Evolutionary conservation across 2,329 filamentous ascomycete genomes (phyloP), one percentile per base, ranked within the genome.

Genomic region (Cercospora citrullina): DNA sequence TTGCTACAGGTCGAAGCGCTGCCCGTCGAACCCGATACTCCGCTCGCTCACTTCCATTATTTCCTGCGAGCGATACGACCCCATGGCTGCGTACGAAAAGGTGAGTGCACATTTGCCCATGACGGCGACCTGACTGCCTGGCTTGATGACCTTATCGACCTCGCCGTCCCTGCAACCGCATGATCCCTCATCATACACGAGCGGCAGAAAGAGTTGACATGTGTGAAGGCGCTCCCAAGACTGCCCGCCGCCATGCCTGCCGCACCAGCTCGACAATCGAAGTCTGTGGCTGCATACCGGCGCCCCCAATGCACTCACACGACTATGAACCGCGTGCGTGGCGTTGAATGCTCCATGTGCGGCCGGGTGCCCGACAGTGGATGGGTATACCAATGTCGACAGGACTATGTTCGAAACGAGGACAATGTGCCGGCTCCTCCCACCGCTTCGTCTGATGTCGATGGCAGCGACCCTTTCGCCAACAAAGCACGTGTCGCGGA

Each of bases 301-400:
- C 71, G 74, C 12, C 69, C 77, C 48, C 79, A 77, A 67, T 93
- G 91, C 78, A 91, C 87, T 2, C 91, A 94, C 75, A 80, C 88
- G 57, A 88, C 84, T 65, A 89, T 93, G 85, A 86, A 87, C 9
- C 87, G 90, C 30, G 78, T 92, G 55, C 91, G 89, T 73, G 85
- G 84, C 36, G 76, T 82, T 30, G 75, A 77, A 18, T 95, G 92
- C 79, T 79, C 84, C 7, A 75, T 83, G 26, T 95, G 92, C 73
- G 80, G 81, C 45, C 79, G 80, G 48, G 77, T 78, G 1, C 86
- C 89, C 0, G 79, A 83, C 16, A 83, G 89, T 63, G 90, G 91
- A 28, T 95, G 90, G 87, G 80, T 95, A 23, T 95, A 92, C 77
- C 83, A 85, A 68, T 95, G 92, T 78, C 86, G 84, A 12, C 87